These are phyloP conservation scores for Penicillium sp. DNA, from an alignment of 2,329 filamentous ascomycete species.

Conservation along the genomic window DNA sequence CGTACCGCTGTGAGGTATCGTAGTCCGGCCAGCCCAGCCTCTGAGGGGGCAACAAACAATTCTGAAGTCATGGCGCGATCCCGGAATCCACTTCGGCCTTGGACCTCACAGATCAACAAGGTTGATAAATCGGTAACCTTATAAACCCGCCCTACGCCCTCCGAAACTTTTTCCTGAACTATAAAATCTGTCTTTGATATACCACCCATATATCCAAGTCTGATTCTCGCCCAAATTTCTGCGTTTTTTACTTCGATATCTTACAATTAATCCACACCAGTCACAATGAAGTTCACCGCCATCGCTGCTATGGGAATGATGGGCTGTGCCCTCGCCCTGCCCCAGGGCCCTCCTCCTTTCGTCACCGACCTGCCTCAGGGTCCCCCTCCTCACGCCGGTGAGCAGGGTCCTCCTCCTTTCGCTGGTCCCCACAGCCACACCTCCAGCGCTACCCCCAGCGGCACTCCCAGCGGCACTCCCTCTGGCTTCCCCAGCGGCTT, in stretches of 20 bases:
- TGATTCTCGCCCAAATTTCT: not conserved
- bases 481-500: not conserved
- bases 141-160: conserved; percentile 12
- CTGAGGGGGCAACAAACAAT: not conserved
- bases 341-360: conserved; percentile 8
- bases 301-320: conserved; percentile 18
- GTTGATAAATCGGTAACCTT: conserved; percentile 1
- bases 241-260: not conserved
- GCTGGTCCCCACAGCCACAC: not conserved
- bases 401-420: not conserved
- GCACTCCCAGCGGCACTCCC: not conserved
- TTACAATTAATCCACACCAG: not conserved
- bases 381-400: not conserved
- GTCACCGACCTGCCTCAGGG: not conserved
- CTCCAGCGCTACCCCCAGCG: not conserved
- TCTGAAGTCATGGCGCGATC: conserved; percentile 18
- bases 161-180: not conserved
- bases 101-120: not conserved
- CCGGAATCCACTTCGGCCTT: conserved; percentile 8
- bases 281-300: conserved; percentile 19
- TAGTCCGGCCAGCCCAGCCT: not conserved
- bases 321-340: conserved; percentile 22
- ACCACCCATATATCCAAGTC: not conserved
- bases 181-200: conserved; percentile 3
- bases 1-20: not conserved